Base-by-base conservation (phyloP, 2,329 filamentous ascomycete genomes). In the Raffaelea albimanens region DNA sequence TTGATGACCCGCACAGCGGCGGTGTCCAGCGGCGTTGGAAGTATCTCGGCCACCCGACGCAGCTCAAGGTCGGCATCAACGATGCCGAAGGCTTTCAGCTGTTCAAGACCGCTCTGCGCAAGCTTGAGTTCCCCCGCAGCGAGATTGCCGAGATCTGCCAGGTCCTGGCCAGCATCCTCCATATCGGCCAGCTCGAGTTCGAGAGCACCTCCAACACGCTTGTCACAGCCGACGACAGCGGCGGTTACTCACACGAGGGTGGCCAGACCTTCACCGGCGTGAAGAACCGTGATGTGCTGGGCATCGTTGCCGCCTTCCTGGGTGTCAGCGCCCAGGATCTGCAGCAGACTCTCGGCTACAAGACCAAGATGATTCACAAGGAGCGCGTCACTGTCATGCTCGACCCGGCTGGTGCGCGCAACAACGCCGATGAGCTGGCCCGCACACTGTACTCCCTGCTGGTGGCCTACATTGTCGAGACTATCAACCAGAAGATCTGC, bases 351-450 rank as follows among this genome's bases (percentile, higher is more conserved):
- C 72, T 98, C 49, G 88, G 90, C 3, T 95, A 96, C 72, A 94
- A 95, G 69, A 97, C 89, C 19, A 96, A 95, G 73, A 96, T 93
- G 56, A 83, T 98, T 48, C 87, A 94, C 61, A 85, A 89, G 53
- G 93, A 98, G 71, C 84, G 93, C 47, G 93, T 98, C n/a, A 98
- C 93, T 0, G 87, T 98, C 55, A 95, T 98, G 90, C 77, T 98
- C 31, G 93, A 98, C 60, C 87, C 91, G 7, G 82, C 81, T 49
- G 93, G 93, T 36, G 93, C 93, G 41, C 83, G 89, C 44, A 83
- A 81, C 36, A 96, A 96, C 57, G 93, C 93, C 16, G 90, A 97
- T 60, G 93, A 97, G 65, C 78, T 98, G 43, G 90, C 93, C 4
- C 79, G 91, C 45, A 96, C 91, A 0, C 71, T 98, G 1, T 98